phyloP scores from a whole-genome alignment of 2,329 filamentous ascomycete genomes.

The Pseudomassariella vexata region DNA sequence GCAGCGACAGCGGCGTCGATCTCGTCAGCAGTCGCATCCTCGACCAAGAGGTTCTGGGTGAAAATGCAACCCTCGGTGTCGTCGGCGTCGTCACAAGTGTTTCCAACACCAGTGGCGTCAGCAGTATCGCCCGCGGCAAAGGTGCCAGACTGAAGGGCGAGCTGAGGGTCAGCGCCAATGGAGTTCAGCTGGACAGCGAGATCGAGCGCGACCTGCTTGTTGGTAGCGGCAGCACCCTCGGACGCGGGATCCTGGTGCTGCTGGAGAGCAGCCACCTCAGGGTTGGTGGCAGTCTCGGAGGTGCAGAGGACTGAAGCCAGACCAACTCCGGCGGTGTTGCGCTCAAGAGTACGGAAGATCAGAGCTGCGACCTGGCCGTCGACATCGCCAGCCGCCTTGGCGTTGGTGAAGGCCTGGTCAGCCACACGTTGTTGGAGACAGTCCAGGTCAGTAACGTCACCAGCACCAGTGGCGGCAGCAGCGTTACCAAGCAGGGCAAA shows the following conservation, averaged over 20 bases:
- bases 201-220: constrained; percentile 55
- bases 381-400: constrained; percentile 45
- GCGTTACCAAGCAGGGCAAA: constrained; percentile 35
- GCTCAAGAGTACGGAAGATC: constrained; percentile 52
- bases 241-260: constrained; percentile 66
- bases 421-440: constrained; percentile 43
- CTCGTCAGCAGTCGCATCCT: constrained; percentile 47
- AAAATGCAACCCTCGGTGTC: constrained; percentile 52
- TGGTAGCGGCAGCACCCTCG: constrained; percentile 45
- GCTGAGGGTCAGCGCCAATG: constrained; percentile 56
- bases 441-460: constrained; percentile 32
- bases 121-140: constrained; percentile 55
- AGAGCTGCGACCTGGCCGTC: constrained; percentile 48
- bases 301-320: constrained; percentile 51
- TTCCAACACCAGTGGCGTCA: constrained; percentile 38
- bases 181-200: constrained; percentile 54
- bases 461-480: constrained; percentile 39
- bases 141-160: constrained; percentile 56
- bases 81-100: constrained; percentile 45
- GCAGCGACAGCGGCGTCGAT: constrained; percentile 44
- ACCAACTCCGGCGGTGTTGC: constrained; percentile 55
- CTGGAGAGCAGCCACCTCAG: constrained; percentile 57
- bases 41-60: constrained; percentile 45
- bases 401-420: constrained; percentile 56
- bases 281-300: constrained; percentile 49